Percentiles rank a stretch among this genome's conserved stretches.
These are phyloP conservation scores for Beverwykella pulmonaria DNA, from an alignment of 495 filamentous ascomycete species.

Conservation along the genomic window DNA sequence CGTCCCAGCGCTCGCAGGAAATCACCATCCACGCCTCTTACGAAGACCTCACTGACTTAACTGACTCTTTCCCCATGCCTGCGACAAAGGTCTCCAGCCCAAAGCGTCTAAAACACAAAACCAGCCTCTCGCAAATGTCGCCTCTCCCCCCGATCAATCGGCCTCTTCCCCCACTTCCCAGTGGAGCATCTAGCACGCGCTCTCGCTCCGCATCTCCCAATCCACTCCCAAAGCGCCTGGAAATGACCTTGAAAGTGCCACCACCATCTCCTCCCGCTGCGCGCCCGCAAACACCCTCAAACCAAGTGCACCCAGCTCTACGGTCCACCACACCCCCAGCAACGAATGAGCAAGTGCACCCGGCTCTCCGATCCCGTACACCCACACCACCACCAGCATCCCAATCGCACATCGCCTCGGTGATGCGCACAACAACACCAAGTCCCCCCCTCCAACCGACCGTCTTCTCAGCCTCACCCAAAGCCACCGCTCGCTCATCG, in stretches of 20 bases:
- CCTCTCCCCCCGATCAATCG: conserved; percentile 20
- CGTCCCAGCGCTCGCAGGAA: conserved; percentile 14
- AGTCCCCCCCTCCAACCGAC: background rate
- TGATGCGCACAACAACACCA: background rate
- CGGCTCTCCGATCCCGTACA: background rate
- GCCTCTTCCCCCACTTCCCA: conserved; percentile 25
- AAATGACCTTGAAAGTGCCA: background rate
- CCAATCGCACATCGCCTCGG: background rate
- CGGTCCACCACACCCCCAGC: background rate
- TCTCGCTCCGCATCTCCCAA: conserved; percentile 3
- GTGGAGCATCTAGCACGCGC: background rate
- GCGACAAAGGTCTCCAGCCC: background rate
- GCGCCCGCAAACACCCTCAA: conserved; percentile 4
- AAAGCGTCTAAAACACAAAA: conserved; percentile 4
- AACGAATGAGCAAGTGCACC: background rate
- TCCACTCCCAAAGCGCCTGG: background rate
- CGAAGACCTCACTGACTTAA: conserved; percentile 25
- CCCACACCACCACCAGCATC: background rate
- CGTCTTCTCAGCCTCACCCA: background rate
- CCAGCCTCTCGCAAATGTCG: background rate
- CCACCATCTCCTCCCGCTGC: background rate
- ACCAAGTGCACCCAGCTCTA: conserved; percentile 3
- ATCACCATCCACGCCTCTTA: conserved; percentile 31
- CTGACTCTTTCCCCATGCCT: conserved; percentile 13
- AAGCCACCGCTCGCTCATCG: background rate